Conservation (phyloP, 1,139 yeast species). For the Geotrichum siamense region DNA sequence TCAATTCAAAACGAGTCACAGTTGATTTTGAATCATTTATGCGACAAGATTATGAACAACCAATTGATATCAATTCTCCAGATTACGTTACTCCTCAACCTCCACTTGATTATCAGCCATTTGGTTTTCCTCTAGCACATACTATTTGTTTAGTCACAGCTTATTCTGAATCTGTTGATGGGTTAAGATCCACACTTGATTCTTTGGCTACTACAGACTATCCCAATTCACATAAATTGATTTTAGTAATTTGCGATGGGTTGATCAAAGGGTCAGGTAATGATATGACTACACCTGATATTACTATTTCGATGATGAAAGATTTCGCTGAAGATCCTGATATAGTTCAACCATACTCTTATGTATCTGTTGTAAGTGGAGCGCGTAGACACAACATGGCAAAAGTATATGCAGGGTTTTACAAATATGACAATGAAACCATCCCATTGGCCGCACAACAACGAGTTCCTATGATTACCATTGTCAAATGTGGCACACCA, state of each 20-base stretch:
- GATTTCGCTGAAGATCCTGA: slow-evolving; percentile 38
- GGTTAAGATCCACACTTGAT: slow-evolving; percentile 29
- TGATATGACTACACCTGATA: slow-evolving; percentile 29
- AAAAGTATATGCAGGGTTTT: slow-evolving; percentile 32
- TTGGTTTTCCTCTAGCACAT: slow-evolving; percentile 67
- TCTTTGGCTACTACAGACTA: slow-evolving; percentile 29
- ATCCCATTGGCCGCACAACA: slow-evolving; percentile 61
- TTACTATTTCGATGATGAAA: slow-evolving; percentile 49
- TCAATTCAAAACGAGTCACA: not conserved
- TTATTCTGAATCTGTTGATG: slow-evolving; percentile 30
- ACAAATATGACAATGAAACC: slow-evolving; percentile 42
- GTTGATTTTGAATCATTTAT: not conserved
- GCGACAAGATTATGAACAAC: slow-evolving; percentile 6
- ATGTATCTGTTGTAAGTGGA: slow-evolving; percentile 32
- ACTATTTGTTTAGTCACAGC: slow-evolving; percentile 33
- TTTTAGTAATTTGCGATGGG: slow-evolving; percentile 33
- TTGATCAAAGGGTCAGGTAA: slow-evolving; percentile 28
- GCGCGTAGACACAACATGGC: slow-evolving; percentile 30
- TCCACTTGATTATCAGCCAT: slow-evolving; percentile 81
- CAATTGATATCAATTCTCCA: slow-evolving; percentile 36
- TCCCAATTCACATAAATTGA: slow-evolving; percentile 28
- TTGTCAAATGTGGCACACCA: slow-evolving; percentile 31
- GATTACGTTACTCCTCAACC: slow-evolving; percentile 83
- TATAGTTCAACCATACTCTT: slow-evolving; percentile 25
- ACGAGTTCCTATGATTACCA: slow-evolving; percentile 40